phyloP scores from a whole-genome alignment of 2,329 filamentous ascomycete species.

The Triangularia verruculosa region DNA sequence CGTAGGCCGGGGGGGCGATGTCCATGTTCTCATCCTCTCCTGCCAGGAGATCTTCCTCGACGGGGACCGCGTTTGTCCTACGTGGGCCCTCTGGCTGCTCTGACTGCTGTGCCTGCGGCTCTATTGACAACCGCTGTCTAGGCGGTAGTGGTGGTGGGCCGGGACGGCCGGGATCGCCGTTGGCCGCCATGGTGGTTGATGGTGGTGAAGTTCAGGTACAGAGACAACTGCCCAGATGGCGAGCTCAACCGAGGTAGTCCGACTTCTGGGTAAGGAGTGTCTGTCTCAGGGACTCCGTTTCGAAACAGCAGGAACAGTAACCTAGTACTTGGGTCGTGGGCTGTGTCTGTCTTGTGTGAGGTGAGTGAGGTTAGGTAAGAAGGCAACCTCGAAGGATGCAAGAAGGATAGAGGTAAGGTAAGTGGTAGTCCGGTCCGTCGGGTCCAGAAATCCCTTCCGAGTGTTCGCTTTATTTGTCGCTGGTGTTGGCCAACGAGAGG shows the following conservation, averaged over 20 bases:
- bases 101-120: conserved; percentile 2
- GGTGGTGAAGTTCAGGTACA: background rate
- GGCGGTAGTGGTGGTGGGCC: background rate
- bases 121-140: conserved; percentile 3
- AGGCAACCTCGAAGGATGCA: background rate
- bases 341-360: background rate
- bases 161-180: background rate
- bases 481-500: background rate
- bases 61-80: conserved; percentile 18
- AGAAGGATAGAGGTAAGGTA: background rate
- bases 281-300: background rate
- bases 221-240: background rate
- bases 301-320: background rate
- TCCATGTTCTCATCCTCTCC: conserved; percentile 37
- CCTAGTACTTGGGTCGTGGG: background rate
- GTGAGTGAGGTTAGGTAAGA: background rate
- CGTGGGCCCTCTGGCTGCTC: background rate
- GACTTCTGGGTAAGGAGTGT: background rate
- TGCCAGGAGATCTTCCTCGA: conserved; percentile 17
- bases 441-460: background rate
- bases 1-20: conserved; percentile 55
- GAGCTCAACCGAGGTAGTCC: background rate
- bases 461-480: background rate
- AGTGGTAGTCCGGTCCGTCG: background rate
- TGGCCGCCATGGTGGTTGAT: background rate